Evolutionary conservation across 495 filamentous ascomycete genomes (phyloP).

Genomic region (Rhizodiscina lignyota): DNA sequence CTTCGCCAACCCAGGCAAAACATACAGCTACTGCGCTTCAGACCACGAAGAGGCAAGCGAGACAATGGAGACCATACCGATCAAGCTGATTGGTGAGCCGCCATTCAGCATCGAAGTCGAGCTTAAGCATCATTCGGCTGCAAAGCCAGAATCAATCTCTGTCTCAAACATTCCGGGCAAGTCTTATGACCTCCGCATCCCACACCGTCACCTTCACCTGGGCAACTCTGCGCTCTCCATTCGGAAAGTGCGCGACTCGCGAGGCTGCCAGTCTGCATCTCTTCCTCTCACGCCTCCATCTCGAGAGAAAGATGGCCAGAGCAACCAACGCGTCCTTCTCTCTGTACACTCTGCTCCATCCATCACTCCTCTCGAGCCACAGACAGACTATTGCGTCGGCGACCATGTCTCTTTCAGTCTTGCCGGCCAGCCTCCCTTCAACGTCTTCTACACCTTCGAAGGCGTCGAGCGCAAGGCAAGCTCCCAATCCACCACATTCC

Average conservation of each 20-base stretch:
- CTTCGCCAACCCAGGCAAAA: conserved; percentile 78
- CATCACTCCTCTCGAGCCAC: conserved; percentile 74
- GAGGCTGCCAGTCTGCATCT: conserved; percentile 61
- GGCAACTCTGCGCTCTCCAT: conserved; percentile 77
- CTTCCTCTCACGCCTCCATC: conserved; percentile 38
- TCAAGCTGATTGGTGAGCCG: conserved; percentile 63
- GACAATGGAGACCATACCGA: conserved; percentile 70
- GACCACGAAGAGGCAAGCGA: no score
- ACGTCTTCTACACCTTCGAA: conserved; percentile 81
- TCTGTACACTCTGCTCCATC: conserved; percentile 83
- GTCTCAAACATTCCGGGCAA: conserved; percentile 60
- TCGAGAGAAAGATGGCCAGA: neutral
- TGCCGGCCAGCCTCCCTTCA: conserved; percentile 76
- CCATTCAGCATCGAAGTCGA: conserved; percentile 82
- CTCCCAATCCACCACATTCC: conserved; percentile 61
- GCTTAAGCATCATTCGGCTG: conserved; percentile 74
- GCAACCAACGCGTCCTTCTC: conserved; percentile 47
- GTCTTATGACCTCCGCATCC: conserved; percentile 59
- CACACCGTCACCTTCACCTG: conserved; percentile 60
- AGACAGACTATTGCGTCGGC: conserved; percentile 83
- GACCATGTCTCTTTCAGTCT: conserved; percentile 83
- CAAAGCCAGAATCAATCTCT: conserved; percentile 61
- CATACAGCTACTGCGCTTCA: conserved; percentile 84
- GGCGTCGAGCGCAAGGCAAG: conserved; percentile 60
- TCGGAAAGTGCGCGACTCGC: conserved; percentile 70